Base-by-base conservation (phyloP, 495 filamentous ascomycete species). In the Achaetomiella virescens region DNA sequence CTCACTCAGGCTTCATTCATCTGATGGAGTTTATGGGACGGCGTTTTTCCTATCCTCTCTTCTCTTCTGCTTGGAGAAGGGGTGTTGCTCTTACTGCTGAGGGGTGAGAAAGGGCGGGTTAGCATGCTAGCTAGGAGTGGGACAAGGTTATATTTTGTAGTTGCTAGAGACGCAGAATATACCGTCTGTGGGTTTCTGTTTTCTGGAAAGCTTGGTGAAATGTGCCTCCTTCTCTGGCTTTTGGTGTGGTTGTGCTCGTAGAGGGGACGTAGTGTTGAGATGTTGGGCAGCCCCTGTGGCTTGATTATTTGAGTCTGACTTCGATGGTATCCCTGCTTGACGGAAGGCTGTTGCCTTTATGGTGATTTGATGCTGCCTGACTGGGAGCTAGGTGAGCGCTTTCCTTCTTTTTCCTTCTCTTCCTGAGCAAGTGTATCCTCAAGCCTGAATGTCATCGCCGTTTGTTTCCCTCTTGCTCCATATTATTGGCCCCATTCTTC, bases 11-110 rank as follows among this genome's bases (percentile, higher is more conserved):
- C 27, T 31, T 31, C 27, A 31, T 50, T 50, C 48, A 50, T 50
- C 20, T 37, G 48, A 27, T 35, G 48, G 48, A 50, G 48, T 50
- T 50, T 40, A 17, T 15, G 38, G 15, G n/a, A 38, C 20, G 48
- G 48, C 48, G 48, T 50, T 48, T 27, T 49, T 49, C 24, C 36
- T 24, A 4, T 24, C 24, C n/a, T 17, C 21, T 6, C 7, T 14
- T 14, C 33, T 50, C 41, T 24, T 35, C 25, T 22, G 46, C 10
- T 36, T 14, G 17, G 29, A 36, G 29, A 33, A 12, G 37, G 18
- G 21, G 29, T 29, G 29, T 15, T 41, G 38, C 5, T 38, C 5
- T 8, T 41, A n/a, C 1, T 18, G 38, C 2, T 41, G 38, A 41
- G 15, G 38, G 27, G 45, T 31, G 14, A 6, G 45, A n/a, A 12